Evolutionary conservation across 768 basidiomycete species (phyloP), one percentile per base, ranked within the genome.

Genomic region (Russula compacta): DNA sequence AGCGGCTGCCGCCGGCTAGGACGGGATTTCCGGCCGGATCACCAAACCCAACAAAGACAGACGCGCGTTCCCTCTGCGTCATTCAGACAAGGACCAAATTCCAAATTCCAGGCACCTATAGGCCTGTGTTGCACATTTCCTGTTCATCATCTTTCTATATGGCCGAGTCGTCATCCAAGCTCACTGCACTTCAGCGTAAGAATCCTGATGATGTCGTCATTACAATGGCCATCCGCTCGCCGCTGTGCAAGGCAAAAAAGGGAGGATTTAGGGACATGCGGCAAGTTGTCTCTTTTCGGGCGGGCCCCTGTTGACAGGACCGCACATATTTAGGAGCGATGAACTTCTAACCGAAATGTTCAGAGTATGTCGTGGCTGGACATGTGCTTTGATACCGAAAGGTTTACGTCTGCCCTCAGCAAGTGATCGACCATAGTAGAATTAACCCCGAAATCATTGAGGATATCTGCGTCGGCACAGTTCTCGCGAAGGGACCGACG

Each of bases 321-420:
- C 52, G 6, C 21, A 7, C 38, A 24, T 52, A 42, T 48, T 17
- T 61, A 88, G 87, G 66, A 85, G 81, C 21, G 91, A 93, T 62
- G 91, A 92, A 66, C 77, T 91, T 54, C 78, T 93, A 75, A 76
- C 86, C 14, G 86, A 91, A 71, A 89, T 90, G 76, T 89, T 87
- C 78, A 85, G 84, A 78, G 88, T 83, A 63, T 49, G 68, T 39
- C 21, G 19, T 10, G 21, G 44, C 54, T 7, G 38, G 69, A 3
- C 60, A 43, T 58, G 29, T 36, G 64, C 61, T 21, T 63, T 63
- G 50, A 53, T 63, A 60, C 53, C 39, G 47, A 60, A n/a, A 40
- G 24, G 19, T 42, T 61, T 55, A 39, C 36, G 2, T 58, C 48
- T 38, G 11, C 66, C 24, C 49, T 50, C 47, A 88, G 84, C 79